Evolutionary conservation across 371 early-diverging fungal species (phyloP), one percentile per base, ranked within the genome.

Genomic region (Apophysomyces sp.): DNA sequence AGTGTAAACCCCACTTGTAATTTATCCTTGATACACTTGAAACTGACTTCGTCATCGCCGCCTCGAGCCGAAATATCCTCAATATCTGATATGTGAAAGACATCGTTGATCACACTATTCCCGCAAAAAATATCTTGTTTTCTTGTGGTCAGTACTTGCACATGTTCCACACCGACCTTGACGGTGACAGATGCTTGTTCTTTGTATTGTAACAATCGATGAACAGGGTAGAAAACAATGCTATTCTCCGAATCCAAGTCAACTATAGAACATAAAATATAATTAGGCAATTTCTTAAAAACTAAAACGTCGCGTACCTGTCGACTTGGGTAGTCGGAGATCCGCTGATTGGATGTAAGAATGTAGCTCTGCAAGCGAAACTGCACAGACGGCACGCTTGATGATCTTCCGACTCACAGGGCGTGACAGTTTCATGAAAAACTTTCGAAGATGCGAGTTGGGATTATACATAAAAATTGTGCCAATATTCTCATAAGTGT

Each of bases 11-110:
- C 76, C 71, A 94, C 74, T 18, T 89, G 77, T 28, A 86, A 66
- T 32, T 83, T 84, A 44, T 86, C 88, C 24, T 88, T 87, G 60
- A 88, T 86, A 62, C 87, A 89, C 61, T 91, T 90, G 55, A 96
- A 88, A 30, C 86, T 73, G 51, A 96, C 91, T 60, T 93, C 91
- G 53, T 86, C 54, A 39, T 72, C 69, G 21, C 61, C 64, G 3
- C 83, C 71, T 13, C 84, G 72, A 53, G 83, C 61, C 30, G 81
- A 74, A 28, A 93, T 82, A 61, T 95, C 95, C 16, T 92, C 87
- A 40, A 96, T 87, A 54, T 94, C 95, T 11, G 92, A 85, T 27
- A 95, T 88, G 60, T 91, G 89, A 65, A 83, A 93, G 11, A 94
- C 90, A 65, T 97, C 97, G 63, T 94, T 94, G 57, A 92, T 83